phyloP scores from a whole-genome alignment of 2,329 filamentous ascomycete genomes.

The Penicillium sp. region DNA sequence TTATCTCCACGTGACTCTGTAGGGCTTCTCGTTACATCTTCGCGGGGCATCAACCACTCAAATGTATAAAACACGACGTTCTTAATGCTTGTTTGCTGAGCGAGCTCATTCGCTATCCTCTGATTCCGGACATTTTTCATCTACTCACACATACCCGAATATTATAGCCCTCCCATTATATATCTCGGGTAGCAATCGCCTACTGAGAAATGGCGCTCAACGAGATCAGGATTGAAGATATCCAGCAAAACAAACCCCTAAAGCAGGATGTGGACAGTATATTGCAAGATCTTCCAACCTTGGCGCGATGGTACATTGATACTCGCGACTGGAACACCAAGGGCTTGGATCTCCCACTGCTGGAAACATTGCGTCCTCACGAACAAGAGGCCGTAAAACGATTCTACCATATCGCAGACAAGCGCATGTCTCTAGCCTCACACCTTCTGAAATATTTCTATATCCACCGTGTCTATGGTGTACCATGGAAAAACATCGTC shows the following conservation, averaged over 20 bases:
- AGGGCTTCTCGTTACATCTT: neutral
- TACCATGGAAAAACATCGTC: conserved; percentile 55
- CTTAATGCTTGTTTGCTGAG: neutral
- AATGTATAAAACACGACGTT: neutral
- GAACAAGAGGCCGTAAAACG: conserved; percentile 50
- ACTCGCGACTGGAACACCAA: conserved; percentile 33
- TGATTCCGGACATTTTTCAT: neutral
- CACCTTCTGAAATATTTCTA: conserved; percentile 59
- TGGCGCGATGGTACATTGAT: conserved; percentile 45
- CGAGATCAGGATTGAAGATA: conserved; percentile 10
- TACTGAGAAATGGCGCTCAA: conserved; percentile 13
- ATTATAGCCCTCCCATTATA: neutral
- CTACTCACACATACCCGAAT: neutral
- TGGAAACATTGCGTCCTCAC: conserved; percentile 39
- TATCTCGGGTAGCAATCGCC: neutral
- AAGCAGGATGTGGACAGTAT: conserved; percentile 2
- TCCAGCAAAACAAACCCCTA: conserved; percentile 2
- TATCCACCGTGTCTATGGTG: conserved; percentile 51
- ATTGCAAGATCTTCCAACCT: conserved; percentile 12
- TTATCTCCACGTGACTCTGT: conserved; percentile 12
- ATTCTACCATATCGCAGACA: conserved; percentile 54
- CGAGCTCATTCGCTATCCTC: no score
- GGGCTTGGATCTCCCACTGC: conserved; percentile 34
- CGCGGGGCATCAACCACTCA: neutral
- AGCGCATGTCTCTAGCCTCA: conserved; percentile 58